These are phyloP conservation scores for Zymoseptoria brevis DNA, from an alignment of 2,329 filamentous ascomycete genomes.

Conservation along the genomic window DNA sequence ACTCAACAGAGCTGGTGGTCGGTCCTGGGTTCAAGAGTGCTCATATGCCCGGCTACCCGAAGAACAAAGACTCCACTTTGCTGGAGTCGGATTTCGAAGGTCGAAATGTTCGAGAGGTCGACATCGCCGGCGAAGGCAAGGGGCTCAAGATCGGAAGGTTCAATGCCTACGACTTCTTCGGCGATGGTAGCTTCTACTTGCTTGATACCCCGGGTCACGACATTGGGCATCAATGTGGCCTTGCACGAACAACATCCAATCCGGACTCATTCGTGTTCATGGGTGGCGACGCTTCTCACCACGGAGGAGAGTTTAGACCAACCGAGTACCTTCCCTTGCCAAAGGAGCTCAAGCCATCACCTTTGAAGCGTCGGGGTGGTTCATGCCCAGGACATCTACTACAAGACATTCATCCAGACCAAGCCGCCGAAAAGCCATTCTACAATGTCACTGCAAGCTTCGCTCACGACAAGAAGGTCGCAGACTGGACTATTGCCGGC, in stretches of 20 bases:
- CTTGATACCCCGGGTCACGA: slow-evolving; percentile 48
- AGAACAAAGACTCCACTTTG: slow-evolving; percentile 32
- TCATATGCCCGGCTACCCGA: slow-evolving; percentile 40
- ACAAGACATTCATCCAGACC: slow-evolving; percentile 32
- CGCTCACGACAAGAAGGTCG: slow-evolving; percentile 30
- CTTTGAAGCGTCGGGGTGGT: slow-evolving; percentile 14
- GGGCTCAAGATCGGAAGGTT: slow-evolving; percentile 40
- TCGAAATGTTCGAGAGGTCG: slow-evolving; percentile 31
- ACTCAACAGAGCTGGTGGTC: slow-evolving; percentile 38
- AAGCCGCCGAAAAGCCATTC: slow-evolving; percentile 29
- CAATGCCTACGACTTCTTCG: slow-evolving; percentile 46
- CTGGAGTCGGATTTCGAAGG: slow-evolving; percentile 35
- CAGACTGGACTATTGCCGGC: slow-evolving; percentile 27
- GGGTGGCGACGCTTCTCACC: slow-evolving; percentile 40
- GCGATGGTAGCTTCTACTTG: slow-evolving; percentile 50
- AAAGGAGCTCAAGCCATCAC: slow-evolving; percentile 20
- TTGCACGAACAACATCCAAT: slow-evolving; percentile 36
- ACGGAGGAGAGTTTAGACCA: slow-evolving; percentile 34
- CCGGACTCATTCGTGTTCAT: slow-evolving; percentile 42
- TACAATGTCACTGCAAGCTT: slow-evolving; percentile 29
- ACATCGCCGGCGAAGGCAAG: slow-evolving; percentile 28
- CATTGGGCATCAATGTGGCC: slow-evolving; percentile 43
- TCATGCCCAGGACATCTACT: slow-evolving; percentile 38
- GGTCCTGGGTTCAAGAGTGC: slow-evolving; percentile 40
- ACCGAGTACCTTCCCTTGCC: slow-evolving; percentile 36